Evolutionary conservation across 176 grass and related monocot genomes (phyloP), one percentile per base, ranked within the genome.

Genomic region (Hordeum vulgare): DNA sequence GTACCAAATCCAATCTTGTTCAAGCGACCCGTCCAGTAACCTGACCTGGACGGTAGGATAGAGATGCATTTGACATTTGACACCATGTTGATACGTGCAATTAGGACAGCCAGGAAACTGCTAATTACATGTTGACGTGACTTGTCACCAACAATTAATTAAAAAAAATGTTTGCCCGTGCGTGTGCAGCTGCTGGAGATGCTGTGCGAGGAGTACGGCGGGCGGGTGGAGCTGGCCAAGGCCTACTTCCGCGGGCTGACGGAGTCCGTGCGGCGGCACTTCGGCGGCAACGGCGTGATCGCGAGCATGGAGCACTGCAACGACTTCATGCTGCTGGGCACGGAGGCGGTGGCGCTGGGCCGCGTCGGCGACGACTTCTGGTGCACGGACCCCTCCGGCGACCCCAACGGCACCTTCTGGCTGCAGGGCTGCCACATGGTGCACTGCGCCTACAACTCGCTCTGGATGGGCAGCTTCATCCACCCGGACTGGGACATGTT

Each of bases 401-500:
- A 98, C 83, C 96, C 93, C 31, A 91, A 94, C 84, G 91, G 94
- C 79, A 91, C 94, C 21, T 96, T 93, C 81, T 99, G 96, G 91
- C 80, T 96, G 66, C 96, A 99, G 69, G 96, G 96, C 8, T 99
- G 96, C 91, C 93, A 96, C 93, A 99, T 99, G 96, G 96, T 99
- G 77, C 93, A 96, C 91, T 99, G 96, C 75, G 90, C 96, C 18
- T 99, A 94, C 93, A 99, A 96, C 87, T 89, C 85, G 7, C 80
- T 99, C n/a, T 99, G 96, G 96, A 99, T 99, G 93, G 96, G 93
- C 61, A 83, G 75, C 72, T 99, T 99, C 82, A 99, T 99, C 80
- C 96, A 94, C 75, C 96, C 96, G 0, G 96, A 98, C 57, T 98
- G 96, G 96, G 96, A 98, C 96, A 98, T 98, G 96, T 98, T 98